Conservation (phyloP, 805 yeast genomes). For the Priceomyces carsonii region DNA sequence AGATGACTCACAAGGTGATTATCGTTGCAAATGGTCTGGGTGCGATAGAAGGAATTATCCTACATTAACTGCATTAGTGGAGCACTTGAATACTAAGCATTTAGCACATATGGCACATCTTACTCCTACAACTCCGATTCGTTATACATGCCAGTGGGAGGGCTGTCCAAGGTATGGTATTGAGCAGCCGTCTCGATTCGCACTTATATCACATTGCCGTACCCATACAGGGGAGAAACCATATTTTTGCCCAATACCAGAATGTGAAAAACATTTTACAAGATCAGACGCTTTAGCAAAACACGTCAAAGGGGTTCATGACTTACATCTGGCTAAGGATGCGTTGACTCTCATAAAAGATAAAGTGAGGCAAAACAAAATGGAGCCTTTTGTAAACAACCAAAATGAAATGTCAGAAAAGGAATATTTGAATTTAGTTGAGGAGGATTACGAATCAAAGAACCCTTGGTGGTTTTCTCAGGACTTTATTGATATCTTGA, state of each 20-base stretch:
- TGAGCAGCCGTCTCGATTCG: constrained; percentile 54
- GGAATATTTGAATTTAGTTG: constrained; percentile 27
- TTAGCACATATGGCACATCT: constrained; percentile 21
- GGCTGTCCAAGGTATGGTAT: constrained; percentile 55
- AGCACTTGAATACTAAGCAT: constrained; percentile 33
- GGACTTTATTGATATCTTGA: constrained; percentile 26
- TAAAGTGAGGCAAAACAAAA: constrained; percentile 29
- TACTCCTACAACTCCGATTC: constrained; percentile 22
- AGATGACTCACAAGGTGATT: constrained; percentile 6
- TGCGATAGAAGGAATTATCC: constrained; percentile 21
- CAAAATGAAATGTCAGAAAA: constrained; percentile 27
- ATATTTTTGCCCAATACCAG: constrained; percentile 64
- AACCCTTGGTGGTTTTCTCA: constrained; percentile 46
- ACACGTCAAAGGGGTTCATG: constrained; percentile 64
- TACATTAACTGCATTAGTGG: constrained; percentile 27
- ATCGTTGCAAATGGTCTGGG: constrained; percentile 34
- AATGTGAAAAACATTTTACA: constrained; percentile 60
- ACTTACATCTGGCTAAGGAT: constrained; percentile 42
- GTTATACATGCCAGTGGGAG: constrained; percentile 62
- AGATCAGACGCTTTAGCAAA: constrained; percentile 63
- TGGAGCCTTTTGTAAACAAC: constrained; percentile 22
- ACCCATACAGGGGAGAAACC: constrained; percentile 70
- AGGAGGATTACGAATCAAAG: constrained; percentile 33
- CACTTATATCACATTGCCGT: constrained; percentile 61
- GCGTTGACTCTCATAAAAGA: constrained; percentile 30